These are phyloP conservation scores for Thecaphora thlaspeos DNA, from an alignment of 1,284 basidiomycete genomes.

Conservation along the genomic window DNA sequence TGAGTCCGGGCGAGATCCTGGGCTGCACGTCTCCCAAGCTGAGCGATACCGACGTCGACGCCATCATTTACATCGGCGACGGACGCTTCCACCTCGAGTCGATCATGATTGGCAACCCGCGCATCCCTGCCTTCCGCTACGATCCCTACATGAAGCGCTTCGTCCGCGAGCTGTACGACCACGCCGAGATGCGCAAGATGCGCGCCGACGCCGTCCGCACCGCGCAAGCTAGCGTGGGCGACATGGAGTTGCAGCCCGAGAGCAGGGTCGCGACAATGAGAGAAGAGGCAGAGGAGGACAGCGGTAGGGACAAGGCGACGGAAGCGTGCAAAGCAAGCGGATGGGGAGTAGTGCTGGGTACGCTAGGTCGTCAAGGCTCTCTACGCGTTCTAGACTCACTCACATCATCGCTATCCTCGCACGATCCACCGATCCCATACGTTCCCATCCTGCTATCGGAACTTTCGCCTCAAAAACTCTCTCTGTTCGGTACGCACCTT, in stretches of 20 bases:
- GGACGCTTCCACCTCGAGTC: slow-evolving; percentile 97
- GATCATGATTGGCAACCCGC: slow-evolving; percentile 98
- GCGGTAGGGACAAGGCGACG: slow-evolving; percentile 1
- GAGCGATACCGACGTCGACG: slow-evolving; percentile 54
- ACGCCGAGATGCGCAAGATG: slow-evolving; percentile 77
- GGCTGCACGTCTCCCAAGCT: slow-evolving; percentile 89
- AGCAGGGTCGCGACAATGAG: slow-evolving; percentile 7
- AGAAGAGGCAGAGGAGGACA: not conserved
- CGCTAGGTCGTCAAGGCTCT: slow-evolving; percentile 90
- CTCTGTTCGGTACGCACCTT: slow-evolving; percentile 73
- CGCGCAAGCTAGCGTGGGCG: slow-evolving; percentile 34
- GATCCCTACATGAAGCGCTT: slow-evolving; percentile 98
- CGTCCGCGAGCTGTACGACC: slow-evolving; percentile 87
- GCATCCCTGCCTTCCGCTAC: slow-evolving; percentile 93
- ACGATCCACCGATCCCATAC: slow-evolving; percentile 63
- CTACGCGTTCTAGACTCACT: slow-evolving; percentile 73
- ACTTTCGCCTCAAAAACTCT: slow-evolving; percentile 87
- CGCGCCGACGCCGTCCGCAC: slow-evolving; percentile 70
- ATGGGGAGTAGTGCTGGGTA: slow-evolving; percentile 96
- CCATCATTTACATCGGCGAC: slow-evolving; percentile 78
- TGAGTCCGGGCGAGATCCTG: slow-evolving; percentile 93
- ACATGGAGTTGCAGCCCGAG: slow-evolving; percentile 18
- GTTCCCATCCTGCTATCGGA: slow-evolving; percentile 92
- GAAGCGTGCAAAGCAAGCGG: slow-evolving; percentile 9
- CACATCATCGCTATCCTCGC: slow-evolving; percentile 20